A percentile compares a stretch with the other conserved stretches of the same genome.
Evolutionary conservation across 768 basidiomycete genomes (phyloP).

Genomic region (Mycena sanguinolenta): DNA sequence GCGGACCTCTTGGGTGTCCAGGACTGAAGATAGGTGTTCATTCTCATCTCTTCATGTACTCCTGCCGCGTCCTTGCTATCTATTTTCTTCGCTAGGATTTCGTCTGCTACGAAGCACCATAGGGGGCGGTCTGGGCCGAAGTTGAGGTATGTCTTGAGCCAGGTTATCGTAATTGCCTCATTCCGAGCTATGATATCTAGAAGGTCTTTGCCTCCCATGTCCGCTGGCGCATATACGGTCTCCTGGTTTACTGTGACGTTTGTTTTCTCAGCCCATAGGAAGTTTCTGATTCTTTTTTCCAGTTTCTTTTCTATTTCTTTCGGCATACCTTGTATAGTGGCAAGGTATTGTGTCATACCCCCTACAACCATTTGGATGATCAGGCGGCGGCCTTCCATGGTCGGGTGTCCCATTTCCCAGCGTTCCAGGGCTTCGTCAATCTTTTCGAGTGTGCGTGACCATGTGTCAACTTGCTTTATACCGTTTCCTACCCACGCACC

Average conservation of each 20-base stretch:
- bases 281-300: neutral
- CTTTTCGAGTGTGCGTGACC: neutral
- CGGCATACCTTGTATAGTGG: neutral
- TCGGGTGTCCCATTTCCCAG: neutral
- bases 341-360: neutral
- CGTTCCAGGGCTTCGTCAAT: neutral
- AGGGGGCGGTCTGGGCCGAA: neutral
- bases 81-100: neutral
- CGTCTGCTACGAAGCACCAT: neutral
- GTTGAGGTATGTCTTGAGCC: neutral
- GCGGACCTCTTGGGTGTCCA: neutral
- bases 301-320: neutral
- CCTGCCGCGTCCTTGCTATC: neutral
- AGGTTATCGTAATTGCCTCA: neutral
- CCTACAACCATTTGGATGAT: neutral
- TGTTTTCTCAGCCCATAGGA: too few relatives aligned
- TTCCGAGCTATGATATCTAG: neutral
- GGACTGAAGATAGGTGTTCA: neutral
- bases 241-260: neutral
- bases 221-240: neutral
- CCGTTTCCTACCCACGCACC: neutral
- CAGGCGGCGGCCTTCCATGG: neutral
- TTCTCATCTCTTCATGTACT: neutral
- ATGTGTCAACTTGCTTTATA: neutral
- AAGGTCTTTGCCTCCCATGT: neutral